Conservation (phyloP, 768 basidiomycete genomes). For the Collybiopsis confluens region DNA sequence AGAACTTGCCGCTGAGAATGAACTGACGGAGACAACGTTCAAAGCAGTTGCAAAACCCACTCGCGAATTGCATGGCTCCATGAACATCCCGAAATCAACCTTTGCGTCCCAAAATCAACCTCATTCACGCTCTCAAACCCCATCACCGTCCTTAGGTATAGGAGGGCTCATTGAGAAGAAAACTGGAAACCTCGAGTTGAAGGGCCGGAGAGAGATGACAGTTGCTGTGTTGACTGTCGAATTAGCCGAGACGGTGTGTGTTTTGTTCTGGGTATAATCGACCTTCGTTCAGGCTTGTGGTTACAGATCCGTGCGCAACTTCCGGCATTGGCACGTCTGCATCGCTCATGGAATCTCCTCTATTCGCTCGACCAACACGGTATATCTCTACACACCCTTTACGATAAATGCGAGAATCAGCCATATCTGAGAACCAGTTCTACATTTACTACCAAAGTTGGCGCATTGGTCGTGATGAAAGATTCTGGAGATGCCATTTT, state of each 20-base stretch:
- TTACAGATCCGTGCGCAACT: conserved; percentile 65
- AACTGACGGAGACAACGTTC: not conserved
- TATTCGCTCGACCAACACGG: conserved; percentile 96
- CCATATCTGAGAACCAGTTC: conserved; percentile 23
- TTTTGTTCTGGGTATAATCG: not conserved
- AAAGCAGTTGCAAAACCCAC: not conserved
- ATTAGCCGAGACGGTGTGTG: conserved; percentile 59
- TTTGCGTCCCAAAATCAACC: not conserved
- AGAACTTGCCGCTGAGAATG: conserved; percentile 27
- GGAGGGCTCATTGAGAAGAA: conserved; percentile 49
- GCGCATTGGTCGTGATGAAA: conserved; percentile 59
- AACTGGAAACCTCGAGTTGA: conserved; percentile 42
- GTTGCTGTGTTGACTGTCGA: conserved; percentile 42
- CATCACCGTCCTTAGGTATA: conserved; percentile 21
- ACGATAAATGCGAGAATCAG: conserved; percentile 52
- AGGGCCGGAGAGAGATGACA: conserved; percentile 56
- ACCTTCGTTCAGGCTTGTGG: not conserved
- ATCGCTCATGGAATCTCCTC: conserved; percentile 69
- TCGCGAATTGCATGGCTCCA: not conserved
- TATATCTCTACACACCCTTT: conserved; percentile 86
- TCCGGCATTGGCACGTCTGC: conserved; percentile 69
- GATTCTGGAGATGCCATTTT: conserved; percentile 66
- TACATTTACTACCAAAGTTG: conserved; percentile 24
- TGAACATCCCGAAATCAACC: not conserved
- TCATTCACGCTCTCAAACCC: conserved; percentile 7